Evolutionary conservation across 768 basidiomycete species (phyloP).

Genomic region (Cyclocybe cylindracea): DNA sequence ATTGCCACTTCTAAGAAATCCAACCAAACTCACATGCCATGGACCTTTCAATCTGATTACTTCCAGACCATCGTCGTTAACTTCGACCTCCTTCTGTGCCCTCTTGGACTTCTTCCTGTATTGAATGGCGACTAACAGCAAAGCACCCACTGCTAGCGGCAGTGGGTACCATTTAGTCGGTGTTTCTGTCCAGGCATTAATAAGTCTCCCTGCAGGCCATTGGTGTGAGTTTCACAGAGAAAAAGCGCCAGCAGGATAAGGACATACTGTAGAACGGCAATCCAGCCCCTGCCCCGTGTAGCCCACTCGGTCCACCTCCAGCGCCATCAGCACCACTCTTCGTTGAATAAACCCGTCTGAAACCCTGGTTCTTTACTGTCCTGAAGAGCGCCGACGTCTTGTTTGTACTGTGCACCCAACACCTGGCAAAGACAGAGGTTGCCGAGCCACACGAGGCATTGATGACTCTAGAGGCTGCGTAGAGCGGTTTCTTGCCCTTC

Average conservation of each 20-base stretch:
- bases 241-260: not conserved
- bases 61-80: constrained; percentile 84
- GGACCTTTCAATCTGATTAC: constrained; percentile 83
- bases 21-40: constrained; percentile 72
- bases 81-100: constrained; percentile 62
- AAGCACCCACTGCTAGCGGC: constrained; percentile 85
- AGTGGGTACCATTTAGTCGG: constrained; percentile 96
- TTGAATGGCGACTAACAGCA: constrained; percentile 80
- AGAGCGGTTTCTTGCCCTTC: constrained; percentile 55
- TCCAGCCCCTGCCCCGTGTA: constrained; percentile 23
- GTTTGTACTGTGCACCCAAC: constrained; percentile 55
- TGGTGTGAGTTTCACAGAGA: not conserved
- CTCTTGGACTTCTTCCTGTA: constrained; percentile 61
- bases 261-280: constrained; percentile 56
- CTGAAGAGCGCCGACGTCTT: constrained; percentile 50
- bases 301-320: constrained; percentile 17
- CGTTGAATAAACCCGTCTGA: constrained; percentile 41
- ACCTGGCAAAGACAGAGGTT: constrained; percentile 48
- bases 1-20: not conserved
- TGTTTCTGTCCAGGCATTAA: constrained; percentile 81
- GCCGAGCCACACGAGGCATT: constrained; percentile 50
- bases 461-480: constrained; percentile 57
- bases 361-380: constrained; percentile 40
- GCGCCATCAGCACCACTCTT: constrained; percentile 28
- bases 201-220: constrained; percentile 51